Base-by-base conservation (phyloP, 2,329 filamentous ascomycete species). In the Cercospora zeae-maydis region DNA sequence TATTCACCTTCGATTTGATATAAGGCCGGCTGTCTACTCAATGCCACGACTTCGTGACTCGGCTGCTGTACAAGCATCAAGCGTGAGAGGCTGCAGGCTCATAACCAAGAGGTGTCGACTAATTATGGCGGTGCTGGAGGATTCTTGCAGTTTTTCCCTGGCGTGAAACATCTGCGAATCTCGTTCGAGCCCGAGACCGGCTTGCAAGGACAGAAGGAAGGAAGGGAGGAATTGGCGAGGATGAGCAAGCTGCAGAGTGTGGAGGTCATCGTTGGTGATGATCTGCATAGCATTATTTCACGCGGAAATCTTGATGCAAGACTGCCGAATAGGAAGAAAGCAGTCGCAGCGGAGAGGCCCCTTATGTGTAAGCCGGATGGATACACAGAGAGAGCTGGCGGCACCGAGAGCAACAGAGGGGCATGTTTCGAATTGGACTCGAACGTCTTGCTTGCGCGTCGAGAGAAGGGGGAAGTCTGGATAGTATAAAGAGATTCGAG, bases 231-330 rank as follows among this genome's bases (percentile, higher is more conserved):
- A 11, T 30, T 39, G 39, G 10, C 4, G 2, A 19, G 19, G 10
- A 16, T 21, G 19, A 16, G 24, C 11, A 31, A 30, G 2, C 21
- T 27, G 47, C 47, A 51, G 21, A 51, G 47, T 31, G 47, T 51
- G 47, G 47, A 61, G 13, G 51, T 51, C 19, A 61, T 61, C 24
- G 53, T 34, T 27, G 30, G 52, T 10, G 6, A 49, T 49, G 59
- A 61, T 27, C n/a, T n/a, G n/a, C 16, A 33, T 39, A 33, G 39
- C 30, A 36, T n/a, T n/a, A n/a, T n/a, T n/a, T n/a, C n/a, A n/a
- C n/a, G n/a, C n/a, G n/a, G 37, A 8, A 19, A 36, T n/a, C 16
- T 19, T 8, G 54, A 58, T 19, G 19, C n/a, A 27, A 36, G 54
- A 16, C 10, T 24, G 13, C 11, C 5, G 14, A 47, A 58, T 4